Percentiles rank a stretch among this genome's conserved stretches.
These are phyloP conservation scores for Hyphodiscus hymeniophilus DNA, from an alignment of 495 filamentous ascomycete species.

Conservation along the genomic window DNA sequence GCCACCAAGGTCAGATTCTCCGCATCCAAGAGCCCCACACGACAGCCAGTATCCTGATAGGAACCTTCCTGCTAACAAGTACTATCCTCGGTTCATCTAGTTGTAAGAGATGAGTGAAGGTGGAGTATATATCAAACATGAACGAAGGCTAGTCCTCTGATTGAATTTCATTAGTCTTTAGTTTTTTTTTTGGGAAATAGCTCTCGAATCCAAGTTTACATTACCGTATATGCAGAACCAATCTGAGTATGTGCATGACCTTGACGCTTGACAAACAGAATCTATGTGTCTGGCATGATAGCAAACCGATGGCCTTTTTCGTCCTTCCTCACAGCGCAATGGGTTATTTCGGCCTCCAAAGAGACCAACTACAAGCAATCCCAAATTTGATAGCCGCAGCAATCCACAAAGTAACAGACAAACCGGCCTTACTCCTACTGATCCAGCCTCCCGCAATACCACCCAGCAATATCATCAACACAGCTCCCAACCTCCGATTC, in stretches of 20 bases:
- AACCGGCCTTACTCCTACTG: constrained; percentile 43
- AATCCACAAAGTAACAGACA: constrained; percentile 51
- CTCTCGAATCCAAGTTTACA: too few species aligned
- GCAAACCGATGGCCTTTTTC: too few species aligned
- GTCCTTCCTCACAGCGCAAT: constrained; percentile 1
- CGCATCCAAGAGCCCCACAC: background rate
- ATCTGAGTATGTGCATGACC: background rate
- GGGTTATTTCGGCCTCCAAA: constrained; percentile 15
- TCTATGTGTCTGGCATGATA: background rate
- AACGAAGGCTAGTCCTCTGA: too few species aligned
- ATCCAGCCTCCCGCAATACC: constrained; percentile 59
- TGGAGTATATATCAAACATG: background rate
- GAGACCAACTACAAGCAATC: constrained; percentile 21
- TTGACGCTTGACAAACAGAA: background rate
- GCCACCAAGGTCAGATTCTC: background rate
- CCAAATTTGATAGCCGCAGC: constrained; percentile 46
- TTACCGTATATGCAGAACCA: too few species aligned
- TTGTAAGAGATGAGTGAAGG: background rate
- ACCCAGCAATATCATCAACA: constrained; percentile 49
- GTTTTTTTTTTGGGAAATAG: too few species aligned
- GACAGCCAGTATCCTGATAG: background rate
- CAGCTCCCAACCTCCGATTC: constrained; percentile 51
- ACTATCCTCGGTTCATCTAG: background rate
- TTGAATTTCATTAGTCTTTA: too few species aligned
- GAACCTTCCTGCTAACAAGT: background rate